These are phyloP conservation scores for Lentinula guzmanii DNA, from an alignment of 768 basidiomycete species.

Conservation along the genomic window DNA sequence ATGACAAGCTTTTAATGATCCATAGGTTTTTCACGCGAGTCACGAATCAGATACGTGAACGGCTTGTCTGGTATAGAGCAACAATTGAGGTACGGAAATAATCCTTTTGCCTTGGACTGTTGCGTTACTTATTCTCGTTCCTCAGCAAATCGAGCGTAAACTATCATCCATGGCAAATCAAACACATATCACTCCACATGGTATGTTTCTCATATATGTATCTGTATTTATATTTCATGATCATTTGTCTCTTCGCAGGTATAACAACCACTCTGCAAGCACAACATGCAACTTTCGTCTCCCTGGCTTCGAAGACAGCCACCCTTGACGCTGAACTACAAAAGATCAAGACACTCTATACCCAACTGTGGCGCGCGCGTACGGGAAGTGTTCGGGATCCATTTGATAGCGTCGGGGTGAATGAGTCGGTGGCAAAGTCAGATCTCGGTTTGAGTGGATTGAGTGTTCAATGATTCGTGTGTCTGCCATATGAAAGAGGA, in stretches of 20 bases:
- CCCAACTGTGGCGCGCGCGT: slow-evolving; percentile 72
- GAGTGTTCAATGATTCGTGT: slow-evolving; percentile 9
- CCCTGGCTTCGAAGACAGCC: slow-evolving; percentile 73
- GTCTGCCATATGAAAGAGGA: background rate
- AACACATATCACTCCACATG: slow-evolving; percentile 68
- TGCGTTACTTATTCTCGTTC: slow-evolving; percentile 1
- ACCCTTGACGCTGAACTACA: slow-evolving; percentile 68
- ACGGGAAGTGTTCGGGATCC: slow-evolving; percentile 83
- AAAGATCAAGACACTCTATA: slow-evolving; percentile 69
- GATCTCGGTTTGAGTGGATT: slow-evolving; percentile 36
- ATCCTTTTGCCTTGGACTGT: background rate
- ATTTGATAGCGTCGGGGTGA: slow-evolving; percentile 45
- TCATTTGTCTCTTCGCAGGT: slow-evolving; percentile 27
- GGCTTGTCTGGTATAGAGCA: slow-evolving; percentile 71
- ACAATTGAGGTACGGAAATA: slow-evolving; percentile 61
- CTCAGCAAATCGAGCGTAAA: slow-evolving; percentile 79
- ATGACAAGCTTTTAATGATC: slow-evolving; percentile 6
- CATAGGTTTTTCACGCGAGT: slow-evolving; percentile 67
- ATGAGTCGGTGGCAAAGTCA: slow-evolving; percentile 19
- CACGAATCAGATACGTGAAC: slow-evolving; percentile 64
- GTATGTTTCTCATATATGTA: slow-evolving; percentile 27
- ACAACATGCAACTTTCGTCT: slow-evolving; percentile 72
- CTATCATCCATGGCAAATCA: slow-evolving; percentile 61
- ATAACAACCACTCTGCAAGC: slow-evolving; percentile 75
- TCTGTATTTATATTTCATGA: slow-evolving; percentile 4